Base-by-base conservation (phyloP, 352 stramenopile species). In the Saprolegnia diclina region DNA sequence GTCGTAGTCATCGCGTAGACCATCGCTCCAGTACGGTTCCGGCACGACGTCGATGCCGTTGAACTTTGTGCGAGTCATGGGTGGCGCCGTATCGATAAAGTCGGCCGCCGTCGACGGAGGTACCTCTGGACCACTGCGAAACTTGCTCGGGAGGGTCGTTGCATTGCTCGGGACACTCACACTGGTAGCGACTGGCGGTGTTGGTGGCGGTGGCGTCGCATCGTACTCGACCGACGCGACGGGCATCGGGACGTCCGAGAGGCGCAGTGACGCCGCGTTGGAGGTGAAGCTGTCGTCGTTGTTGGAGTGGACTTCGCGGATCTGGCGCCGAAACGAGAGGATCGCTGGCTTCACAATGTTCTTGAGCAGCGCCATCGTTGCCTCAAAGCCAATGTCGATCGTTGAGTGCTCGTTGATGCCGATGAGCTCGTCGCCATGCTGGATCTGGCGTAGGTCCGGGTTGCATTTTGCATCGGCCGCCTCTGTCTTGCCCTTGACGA, bases 361-460 rank as follows among this genome's bases (percentile, higher is more conserved):
- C 13, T 22, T 11, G 19, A 70, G 22, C 18, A 52, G 63, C 9
- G 21, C 37, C n/a, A 70, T 38, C 0, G 52, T 48, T 18, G 45
- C 63, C 18, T 70, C 63, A 38, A 70, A 70, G 18, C 63, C 63
- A 22, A 64, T 24, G 35, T 59, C 18, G 52, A 64, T 53, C 45
- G 46, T 42, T 4, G 63, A 70, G 13, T 48, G n/a, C 9, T 70
- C 63, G 53, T 62, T 62, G 54, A 70, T 61, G 6, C 35, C 44
- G n/a, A 70, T 50, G 50, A 70, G 63, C 52, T 70, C 45, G 46
- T 70, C 63, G 63, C 54, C 37, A 5, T 13, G 11, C 19, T 48
- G 50, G 54, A 70, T 37, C 22, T 56, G 40, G 5, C 19, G 10
- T 40, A 66, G 44, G 21, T 66, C 38, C 11, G 57, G 57, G 50